Evolutionary conservation across 192 early-diverging fungal species (phyloP).

Genomic region (Jimgerdemannia flammicorona): DNA sequence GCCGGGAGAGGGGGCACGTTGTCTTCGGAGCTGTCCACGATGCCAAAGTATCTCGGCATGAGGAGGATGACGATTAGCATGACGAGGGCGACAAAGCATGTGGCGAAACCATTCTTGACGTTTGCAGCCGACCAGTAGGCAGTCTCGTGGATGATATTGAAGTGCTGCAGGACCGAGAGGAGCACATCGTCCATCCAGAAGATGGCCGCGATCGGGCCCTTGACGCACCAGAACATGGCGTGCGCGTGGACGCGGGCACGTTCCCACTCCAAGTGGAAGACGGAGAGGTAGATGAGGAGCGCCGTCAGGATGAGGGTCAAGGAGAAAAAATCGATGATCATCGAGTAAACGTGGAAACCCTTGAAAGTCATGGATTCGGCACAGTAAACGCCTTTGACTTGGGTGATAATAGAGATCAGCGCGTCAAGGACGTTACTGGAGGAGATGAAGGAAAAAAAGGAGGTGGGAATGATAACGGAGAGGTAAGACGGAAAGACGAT

Average conservation of each 20-base stretch:
- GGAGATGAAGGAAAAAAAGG: too few species aligned
- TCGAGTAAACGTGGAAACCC: constrained; percentile 30
- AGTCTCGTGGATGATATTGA: constrained; percentile 21
- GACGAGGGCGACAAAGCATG: constrained; percentile 14
- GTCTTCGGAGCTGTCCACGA: not conserved
- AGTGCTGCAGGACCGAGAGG: constrained; percentile 5
- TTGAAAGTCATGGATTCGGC: constrained; percentile 20
- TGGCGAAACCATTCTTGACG: constrained; percentile 23
- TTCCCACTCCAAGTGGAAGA: constrained; percentile 21
- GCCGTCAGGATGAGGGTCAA: constrained; percentile 29
- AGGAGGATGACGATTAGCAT: constrained; percentile 20
- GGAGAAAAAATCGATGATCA: constrained; percentile 30
- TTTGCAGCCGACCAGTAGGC: constrained; percentile 18
- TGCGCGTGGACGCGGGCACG: constrained; percentile 17
- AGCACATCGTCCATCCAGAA: constrained; percentile 26
- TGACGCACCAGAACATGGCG: constrained; percentile 37
- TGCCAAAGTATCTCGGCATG: constrained; percentile 9
- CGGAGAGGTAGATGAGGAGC: constrained; percentile 28
- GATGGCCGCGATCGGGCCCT: constrained; percentile 27
- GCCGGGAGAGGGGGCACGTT: not conserved
- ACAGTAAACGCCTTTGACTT: constrained; percentile 30
- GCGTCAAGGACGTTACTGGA: constrained; percentile 21
- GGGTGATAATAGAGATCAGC: constrained; percentile 28
- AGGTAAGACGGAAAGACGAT: not conserved
- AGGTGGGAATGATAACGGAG: too few species aligned